Base-by-base conservation (phyloP, 1,284 basidiomycete genomes). In the Pseudozyma sp. region DNA sequence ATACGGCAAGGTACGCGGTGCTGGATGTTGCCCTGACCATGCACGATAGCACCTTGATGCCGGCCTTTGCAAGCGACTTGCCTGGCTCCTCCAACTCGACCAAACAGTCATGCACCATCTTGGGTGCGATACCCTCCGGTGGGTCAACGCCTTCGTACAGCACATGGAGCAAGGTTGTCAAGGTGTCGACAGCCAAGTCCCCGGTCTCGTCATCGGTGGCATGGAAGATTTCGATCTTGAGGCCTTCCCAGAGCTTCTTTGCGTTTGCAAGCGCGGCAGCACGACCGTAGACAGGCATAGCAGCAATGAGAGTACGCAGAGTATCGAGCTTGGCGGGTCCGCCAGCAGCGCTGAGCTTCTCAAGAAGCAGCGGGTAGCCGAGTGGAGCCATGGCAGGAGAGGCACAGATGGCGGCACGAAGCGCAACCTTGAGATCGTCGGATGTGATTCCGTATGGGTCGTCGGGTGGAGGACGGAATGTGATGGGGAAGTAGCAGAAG, bases 401-500 rank as follows among this genome's bases (percentile, higher is more conserved):
- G 0, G 94, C 91, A 62, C 88, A 89, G 59, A 99, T 87, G 83
- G 93, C 94, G 31, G 82, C 85, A 14, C 91, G 88, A 16, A 99
- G 88, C 1, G 91, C 88, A 42, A 86, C 78, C 80, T 92, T 92
- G 39, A 99, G 89, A 81, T 98, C 93, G 47, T 96, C 93, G 0
- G 93, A 89, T 1, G 91, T 93, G 71, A 99, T 97, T 8, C 93
- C 92, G 85, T 96, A 96, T 4, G 95, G 94, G 82, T 98, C 95
- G 78, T 95, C 92, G 0, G 94, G 92, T 7, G 95, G 94, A 12
- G 95, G 94, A 56, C 92, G 90, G 87, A 97, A 99, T 0, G 94
- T 94, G 76, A 99, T 99, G 1, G 97, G 97, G 86, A 98, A 99
- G 86, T 99, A 99, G 86, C 97, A 99, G 86, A 95, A 99, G 0